phyloP scores from a whole-genome alignment of 345 rosid genomes.

The Physaria fendleri region DNA sequence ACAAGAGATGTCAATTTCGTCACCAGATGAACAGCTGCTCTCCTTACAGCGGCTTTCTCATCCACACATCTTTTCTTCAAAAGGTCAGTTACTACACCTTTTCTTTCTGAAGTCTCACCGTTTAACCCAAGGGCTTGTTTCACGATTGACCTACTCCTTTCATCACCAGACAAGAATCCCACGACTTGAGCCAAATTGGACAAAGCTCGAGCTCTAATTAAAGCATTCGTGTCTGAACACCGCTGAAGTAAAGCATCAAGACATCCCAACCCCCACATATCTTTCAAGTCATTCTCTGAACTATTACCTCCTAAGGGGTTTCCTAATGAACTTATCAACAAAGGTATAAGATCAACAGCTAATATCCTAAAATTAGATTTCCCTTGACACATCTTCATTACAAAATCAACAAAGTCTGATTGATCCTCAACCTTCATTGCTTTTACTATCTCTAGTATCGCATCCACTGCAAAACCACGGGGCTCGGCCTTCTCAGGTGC shows the following conservation, averaged over 20 bases:
- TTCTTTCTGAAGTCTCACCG: conserved; percentile 31
- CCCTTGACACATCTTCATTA: conserved; percentile 64
- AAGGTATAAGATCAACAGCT: conserved; percentile 72
- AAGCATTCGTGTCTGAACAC: conserved; percentile 54
- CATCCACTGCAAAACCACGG: conserved; percentile 74
- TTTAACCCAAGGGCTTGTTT: conserved; percentile 47
- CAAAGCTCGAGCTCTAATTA: conserved; percentile 71
- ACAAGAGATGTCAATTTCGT: conserved; percentile 59
- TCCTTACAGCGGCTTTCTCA: conserved; percentile 82
- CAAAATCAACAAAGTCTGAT: conserved; percentile 45
- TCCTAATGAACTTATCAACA: conserved; percentile 43
- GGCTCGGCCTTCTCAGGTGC: conserved; percentile 92
- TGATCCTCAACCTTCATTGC: conserved; percentile 52
- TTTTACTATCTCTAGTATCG: conserved; percentile 61
- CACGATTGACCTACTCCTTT: conserved; percentile 37
- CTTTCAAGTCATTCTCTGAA: conserved; percentile 22
- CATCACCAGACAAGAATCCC: conserved; percentile 48
- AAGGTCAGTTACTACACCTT: conserved; percentile 39
- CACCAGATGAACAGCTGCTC: conserved; percentile 70
- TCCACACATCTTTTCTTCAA: conserved; percentile 70
- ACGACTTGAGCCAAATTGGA: conserved; percentile 76
- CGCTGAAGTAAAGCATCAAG: conserved; percentile 62
- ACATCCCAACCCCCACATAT: conserved; percentile 55
- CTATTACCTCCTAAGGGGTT: conserved; percentile 38
- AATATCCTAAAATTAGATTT: conserved; percentile 60